phyloP scores from a whole-genome alignment of 768 basidiomycete genomes.

The Termitomyces eurrhizus region DNA sequence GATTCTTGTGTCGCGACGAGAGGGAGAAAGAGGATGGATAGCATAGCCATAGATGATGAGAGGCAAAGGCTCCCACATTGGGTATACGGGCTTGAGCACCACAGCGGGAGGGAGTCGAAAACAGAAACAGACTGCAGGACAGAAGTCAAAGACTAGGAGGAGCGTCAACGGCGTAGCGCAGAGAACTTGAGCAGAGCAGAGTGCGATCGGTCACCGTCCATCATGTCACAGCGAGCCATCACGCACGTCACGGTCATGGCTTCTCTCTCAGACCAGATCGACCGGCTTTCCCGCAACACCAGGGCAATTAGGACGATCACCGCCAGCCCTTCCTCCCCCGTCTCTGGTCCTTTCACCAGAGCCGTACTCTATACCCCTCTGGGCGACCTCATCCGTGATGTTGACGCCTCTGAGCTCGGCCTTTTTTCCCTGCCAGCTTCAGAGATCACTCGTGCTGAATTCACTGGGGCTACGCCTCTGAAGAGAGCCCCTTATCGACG shows the following conservation, averaged over 20 bases:
- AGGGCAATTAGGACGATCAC: conserved; percentile 48
- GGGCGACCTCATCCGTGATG: conserved; percentile 76
- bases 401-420: conserved; percentile 74
- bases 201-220: neutral
- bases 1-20: conserved; percentile 66
- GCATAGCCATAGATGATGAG: conserved; percentile 89
- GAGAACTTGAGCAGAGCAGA: neutral
- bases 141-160: neutral
- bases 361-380: conserved; percentile 63
- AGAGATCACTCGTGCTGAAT: conserved; percentile 59
- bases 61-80: conserved; percentile 53
- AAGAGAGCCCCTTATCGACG: conserved; percentile 38
- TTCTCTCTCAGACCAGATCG: conserved; percentile 62
- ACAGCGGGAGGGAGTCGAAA: neutral
- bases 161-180: neutral
- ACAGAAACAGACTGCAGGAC: neutral
- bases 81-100: conserved; percentile 9
- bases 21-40: conserved; percentile 75
- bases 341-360: conserved; percentile 50
- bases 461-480: conserved; percentile 69
- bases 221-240: neutral
- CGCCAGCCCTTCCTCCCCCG: conserved; percentile 22
- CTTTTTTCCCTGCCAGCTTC: conserved; percentile 57
- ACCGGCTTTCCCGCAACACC: conserved; percentile 55
- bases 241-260: conserved; percentile 33